Conservation (phyloP, 768 basidiomycete genomes). For the Phaffia australis region DNA sequence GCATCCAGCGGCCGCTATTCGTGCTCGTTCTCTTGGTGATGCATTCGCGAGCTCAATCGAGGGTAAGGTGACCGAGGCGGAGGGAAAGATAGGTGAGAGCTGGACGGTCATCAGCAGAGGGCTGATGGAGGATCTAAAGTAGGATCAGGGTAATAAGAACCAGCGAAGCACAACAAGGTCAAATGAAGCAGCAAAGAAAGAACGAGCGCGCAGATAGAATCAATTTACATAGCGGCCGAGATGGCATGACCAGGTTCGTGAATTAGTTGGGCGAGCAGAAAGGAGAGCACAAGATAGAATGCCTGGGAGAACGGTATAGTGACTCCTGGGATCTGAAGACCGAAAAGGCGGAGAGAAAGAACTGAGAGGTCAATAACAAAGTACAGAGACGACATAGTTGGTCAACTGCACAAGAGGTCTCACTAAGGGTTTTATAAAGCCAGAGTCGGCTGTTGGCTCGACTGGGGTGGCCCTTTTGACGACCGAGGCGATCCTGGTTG, state of each 20-base stretch:
- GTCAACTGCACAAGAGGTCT: not conserved
- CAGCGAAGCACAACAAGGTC: not conserved
- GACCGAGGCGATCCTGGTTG: not conserved
- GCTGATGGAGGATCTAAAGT: not conserved
- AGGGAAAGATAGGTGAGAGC: constrained; percentile 18
- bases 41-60: not conserved
- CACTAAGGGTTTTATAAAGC: constrained; percentile 15
- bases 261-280: constrained; percentile 21
- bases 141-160: not conserved
- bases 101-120: constrained; percentile 7
- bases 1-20: constrained; percentile 18
- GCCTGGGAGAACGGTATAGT: constrained; percentile 22
- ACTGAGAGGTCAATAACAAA: not conserved
- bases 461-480: not conserved
- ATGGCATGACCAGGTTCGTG: constrained; percentile 25
- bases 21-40: constrained; percentile 7
- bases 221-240: constrained; percentile 16
- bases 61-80: constrained; percentile 21
- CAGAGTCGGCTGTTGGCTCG: not conserved
- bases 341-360: not conserved
- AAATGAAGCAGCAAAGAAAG: not conserved
- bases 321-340: constrained; percentile 21
- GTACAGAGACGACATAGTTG: not conserved
- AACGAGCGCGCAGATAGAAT: not conserved
- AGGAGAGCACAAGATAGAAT: constrained; percentile 11